A percentile compares a stretch with the other conserved stretches of the same genome.
These are phyloP conservation scores for Cenchrus purpureus DNA, from an alignment of 176 grass and related monocot species.

Conservation along the genomic window DNA sequence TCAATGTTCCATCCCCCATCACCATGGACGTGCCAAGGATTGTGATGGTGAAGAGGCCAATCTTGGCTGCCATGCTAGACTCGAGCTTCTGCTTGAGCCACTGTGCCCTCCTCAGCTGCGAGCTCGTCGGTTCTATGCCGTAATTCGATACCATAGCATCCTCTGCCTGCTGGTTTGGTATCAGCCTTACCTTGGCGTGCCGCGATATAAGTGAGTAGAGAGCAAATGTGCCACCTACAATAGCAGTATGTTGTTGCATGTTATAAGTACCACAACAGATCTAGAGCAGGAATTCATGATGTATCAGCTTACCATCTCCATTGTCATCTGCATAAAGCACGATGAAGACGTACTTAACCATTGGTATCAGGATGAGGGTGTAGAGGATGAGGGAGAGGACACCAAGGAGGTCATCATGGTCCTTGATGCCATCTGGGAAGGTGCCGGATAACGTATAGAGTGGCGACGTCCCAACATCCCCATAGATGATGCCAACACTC, in stretches of 20 bases:
- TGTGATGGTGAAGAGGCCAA: conserved; percentile 56
- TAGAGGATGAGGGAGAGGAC: conserved; percentile 83
- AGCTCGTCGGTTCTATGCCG: conserved; percentile 44
- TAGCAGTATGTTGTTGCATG: not conserved
- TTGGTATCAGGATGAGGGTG: conserved; percentile 56
- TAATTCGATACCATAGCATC: conserved; percentile 70
- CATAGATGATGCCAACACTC: conserved; percentile 74
- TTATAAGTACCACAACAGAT: not conserved
- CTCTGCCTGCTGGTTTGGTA: conserved; percentile 78
- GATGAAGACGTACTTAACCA: conserved; percentile 78
- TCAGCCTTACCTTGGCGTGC: conserved; percentile 61
- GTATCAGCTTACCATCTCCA: conserved; percentile 58
- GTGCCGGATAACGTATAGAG: conserved; percentile 69
- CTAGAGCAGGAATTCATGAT: not conserved
- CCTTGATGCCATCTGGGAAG: conserved; percentile 57
- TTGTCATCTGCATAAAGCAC: conserved; percentile 80
- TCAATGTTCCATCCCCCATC: conserved; percentile 76
- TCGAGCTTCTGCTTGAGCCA: conserved; percentile 67
- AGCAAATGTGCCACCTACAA: conserved; percentile 77
- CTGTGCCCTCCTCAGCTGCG: conserved; percentile 48
- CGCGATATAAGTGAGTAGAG: conserved; percentile 76
- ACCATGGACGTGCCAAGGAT: conserved; percentile 88
- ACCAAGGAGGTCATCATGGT: conserved; percentile 57
- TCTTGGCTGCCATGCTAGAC: conserved; percentile 53
- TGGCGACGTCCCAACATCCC: conserved; percentile 81